Conservation (phyloP, 2,329 filamentous ascomycete species). For the Penicillium polonicum region DNA sequence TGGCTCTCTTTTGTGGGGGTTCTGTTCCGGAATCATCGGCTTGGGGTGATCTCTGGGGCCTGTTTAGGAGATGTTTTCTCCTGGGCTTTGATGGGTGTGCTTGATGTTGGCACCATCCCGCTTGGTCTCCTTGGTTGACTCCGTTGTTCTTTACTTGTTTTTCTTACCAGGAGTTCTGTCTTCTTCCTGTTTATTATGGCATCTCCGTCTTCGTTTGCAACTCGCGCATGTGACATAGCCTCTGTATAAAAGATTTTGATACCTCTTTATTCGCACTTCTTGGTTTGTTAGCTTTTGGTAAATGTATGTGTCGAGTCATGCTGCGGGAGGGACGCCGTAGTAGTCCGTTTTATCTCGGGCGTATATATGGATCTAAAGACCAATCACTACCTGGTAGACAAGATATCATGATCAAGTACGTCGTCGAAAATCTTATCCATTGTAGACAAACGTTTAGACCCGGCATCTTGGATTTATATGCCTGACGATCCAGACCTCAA, state of each 20-base stretch:
- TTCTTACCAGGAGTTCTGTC: conserved; percentile 22
- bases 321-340: neutral
- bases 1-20: neutral
- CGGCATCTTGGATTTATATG: neutral
- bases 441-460: neutral
- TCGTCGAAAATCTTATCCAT: neutral
- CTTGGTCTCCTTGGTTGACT: conserved; percentile 5
- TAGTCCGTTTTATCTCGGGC: neutral
- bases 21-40: neutral
- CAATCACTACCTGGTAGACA: neutral
- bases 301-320: neutral
- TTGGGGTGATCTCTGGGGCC: neutral
- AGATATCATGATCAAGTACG: neutral
- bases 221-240: conserved; percentile 28
- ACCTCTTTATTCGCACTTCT: conserved; percentile 12
- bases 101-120: neutral
- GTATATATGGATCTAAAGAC: neutral
- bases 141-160: conserved; percentile 10
- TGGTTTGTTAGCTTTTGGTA: neutral
- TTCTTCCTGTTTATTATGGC: conserved; percentile 18
- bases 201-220: conserved; percentile 20
- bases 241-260: conserved; percentile 28
- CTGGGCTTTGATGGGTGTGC: neutral
- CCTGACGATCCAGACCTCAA: neutral
- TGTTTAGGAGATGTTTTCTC: conserved; percentile 1